Conservation (phyloP, 78 protist genomes). For the Chrysochromulina parva region DNA sequence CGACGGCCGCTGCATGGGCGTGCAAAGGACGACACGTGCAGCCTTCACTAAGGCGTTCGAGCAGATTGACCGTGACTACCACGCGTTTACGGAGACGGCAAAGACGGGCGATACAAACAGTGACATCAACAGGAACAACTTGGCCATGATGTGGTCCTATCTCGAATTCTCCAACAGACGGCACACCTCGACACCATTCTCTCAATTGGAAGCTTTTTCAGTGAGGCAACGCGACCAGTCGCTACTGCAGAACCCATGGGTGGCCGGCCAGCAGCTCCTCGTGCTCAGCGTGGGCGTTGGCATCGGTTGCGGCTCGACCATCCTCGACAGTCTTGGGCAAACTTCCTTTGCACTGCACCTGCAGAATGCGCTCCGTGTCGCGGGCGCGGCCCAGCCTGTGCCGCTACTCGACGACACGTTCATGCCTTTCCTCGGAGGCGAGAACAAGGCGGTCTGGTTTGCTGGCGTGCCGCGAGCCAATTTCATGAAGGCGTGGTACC, state of each 20-base stretch:
- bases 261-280: constrained; percentile 17
- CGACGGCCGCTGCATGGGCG: constrained; percentile 17
- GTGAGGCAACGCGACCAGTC: constrained; percentile 22
- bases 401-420: not conserved
- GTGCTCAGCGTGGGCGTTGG: constrained; percentile 27
- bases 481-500: constrained; percentile 21
- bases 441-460: constrained; percentile 12
- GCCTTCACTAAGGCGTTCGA: not conserved
- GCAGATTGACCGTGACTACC: not conserved
- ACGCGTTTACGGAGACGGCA: not conserved
- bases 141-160: not conserved
- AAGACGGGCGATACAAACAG: not conserved
- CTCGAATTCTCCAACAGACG: not conserved
- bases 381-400: not conserved
- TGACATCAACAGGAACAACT: not conserved
- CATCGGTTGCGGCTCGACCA: constrained; percentile 17
- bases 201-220: not conserved
- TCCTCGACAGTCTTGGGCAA: constrained; percentile 5
- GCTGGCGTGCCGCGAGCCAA: constrained; percentile 29
- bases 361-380: constrained; percentile 12
- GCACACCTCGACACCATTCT: not conserved
- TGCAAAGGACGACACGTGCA: not conserved
- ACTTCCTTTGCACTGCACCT: constrained; percentile 2
- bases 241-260: constrained; percentile 28
- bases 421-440: not conserved